Base-by-base conservation (phyloP, 1,284 basidiomycete genomes). In the Laetiporus sulphureus region DNA sequence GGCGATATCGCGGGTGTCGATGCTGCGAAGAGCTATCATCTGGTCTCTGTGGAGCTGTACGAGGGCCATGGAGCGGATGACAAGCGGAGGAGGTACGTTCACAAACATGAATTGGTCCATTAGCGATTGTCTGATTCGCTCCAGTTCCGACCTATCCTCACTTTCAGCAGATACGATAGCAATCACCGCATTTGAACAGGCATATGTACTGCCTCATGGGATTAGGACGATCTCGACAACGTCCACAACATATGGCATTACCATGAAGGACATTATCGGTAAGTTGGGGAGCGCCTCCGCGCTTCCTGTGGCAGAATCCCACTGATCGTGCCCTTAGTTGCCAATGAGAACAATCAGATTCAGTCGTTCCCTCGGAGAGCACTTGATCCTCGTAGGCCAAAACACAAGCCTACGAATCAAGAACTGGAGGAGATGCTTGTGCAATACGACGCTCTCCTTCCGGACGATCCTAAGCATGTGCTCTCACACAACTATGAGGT, bases 401-500 rank as follows among this genome's bases (percentile, higher is more conserved):
- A 75, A 31, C 72, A 77, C 19, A 93, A 93, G 62, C 79, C 83
- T 0, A 87, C 85, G 3, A 66, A 72, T 3, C 71, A 81, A 49
- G 92, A 98, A 51, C 70, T 77, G 50, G 94, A 97, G 55, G 94
- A 96, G 61, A 77, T 79, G 65, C 74, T 98, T 13, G 63, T 92
- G 16, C 79, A 86, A 33, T 98, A 97, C 62, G 87, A 94, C 7
- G 75, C 91, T 0, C 52, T 92, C 1, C 53, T 97, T 7, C 77
- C 78, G 0, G 71, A 83, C 46, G 89, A 94, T 46, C 71, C 87
- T 1, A 76, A 77, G 46, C 74, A 80, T 32, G 74, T 88, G 16
- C 59, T 97, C 23, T 93, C 90, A 18, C 91, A 93, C 56, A 65
- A 72, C 39, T 88, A 88, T 59, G 69, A 83, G 62, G 85, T 89